phyloP scores from a whole-genome alignment of 495 filamentous ascomycete species.

The Chaetomium tenue region DNA sequence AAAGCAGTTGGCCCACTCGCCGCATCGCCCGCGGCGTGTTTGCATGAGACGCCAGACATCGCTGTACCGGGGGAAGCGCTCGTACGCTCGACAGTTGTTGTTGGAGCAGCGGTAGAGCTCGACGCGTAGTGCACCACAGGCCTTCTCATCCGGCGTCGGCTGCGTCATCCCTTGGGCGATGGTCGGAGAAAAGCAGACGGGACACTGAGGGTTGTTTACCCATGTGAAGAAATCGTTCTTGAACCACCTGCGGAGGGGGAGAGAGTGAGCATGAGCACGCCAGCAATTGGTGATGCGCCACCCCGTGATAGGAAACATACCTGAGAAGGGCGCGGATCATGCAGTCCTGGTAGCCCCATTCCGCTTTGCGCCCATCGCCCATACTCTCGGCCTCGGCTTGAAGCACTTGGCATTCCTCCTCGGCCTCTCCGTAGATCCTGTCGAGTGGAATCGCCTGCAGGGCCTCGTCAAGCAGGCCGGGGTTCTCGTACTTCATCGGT shows the following conservation, averaged over 20 bases:
- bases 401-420: slow-evolving; percentile 85
- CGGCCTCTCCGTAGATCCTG: slow-evolving; percentile 86
- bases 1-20: slow-evolving; percentile 99
- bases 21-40: slow-evolving; percentile 77
- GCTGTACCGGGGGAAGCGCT: slow-evolving; percentile 90
- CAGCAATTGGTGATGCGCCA: neutral
- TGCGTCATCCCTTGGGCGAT: slow-evolving; percentile 75
- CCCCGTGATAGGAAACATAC: slow-evolving; percentile 43
- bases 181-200: slow-evolving; percentile 77
- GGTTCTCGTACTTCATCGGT: slow-evolving; percentile 94
- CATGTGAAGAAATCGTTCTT: slow-evolving; percentile 91
- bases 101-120: slow-evolving; percentile 86
- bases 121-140: slow-evolving; percentile 78
- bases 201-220: slow-evolving; percentile 91
- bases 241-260: slow-evolving; percentile 71
- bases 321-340: slow-evolving; percentile 85
- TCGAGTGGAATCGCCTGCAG: slow-evolving; percentile 83
- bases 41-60: slow-evolving; percentile 94
- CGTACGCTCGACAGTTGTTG: slow-evolving; percentile 65
- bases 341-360: slow-evolving; percentile 99
- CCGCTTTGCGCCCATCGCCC: slow-evolving; percentile 69
- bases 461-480: slow-evolving; percentile 91
- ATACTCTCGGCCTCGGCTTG: slow-evolving; percentile 83
- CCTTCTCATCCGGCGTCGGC: slow-evolving; percentile 82
- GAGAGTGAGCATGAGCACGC: slow-evolving; percentile 28